Conservation (phyloP, 768 basidiomycete genomes). For the Vishniacozyma victoriae region DNA sequence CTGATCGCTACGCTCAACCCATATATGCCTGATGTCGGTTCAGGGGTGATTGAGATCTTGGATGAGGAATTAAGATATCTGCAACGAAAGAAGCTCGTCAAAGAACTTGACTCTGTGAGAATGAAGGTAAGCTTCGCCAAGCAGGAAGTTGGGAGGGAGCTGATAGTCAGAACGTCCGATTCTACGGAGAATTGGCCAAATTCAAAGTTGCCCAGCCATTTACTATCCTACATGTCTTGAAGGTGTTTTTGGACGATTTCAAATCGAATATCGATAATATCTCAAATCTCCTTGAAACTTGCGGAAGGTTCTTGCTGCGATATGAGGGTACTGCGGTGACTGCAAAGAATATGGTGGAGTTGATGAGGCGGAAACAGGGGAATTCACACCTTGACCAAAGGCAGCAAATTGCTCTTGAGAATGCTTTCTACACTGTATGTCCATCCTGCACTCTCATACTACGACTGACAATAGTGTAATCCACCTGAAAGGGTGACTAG, state of each 20-base stretch:
- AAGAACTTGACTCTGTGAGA: conserved; percentile 77
- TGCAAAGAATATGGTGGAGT: conserved; percentile 88
- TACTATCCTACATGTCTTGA: conserved; percentile 88
- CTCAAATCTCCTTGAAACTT: conserved; percentile 82
- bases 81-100: conserved; percentile 86
- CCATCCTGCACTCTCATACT: background rate
- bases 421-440: conserved; percentile 90
- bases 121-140: conserved; percentile 58
- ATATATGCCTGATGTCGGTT: conserved; percentile 91
- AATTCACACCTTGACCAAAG: conserved; percentile 89
- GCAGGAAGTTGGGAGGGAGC: background rate
- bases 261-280: conserved; percentile 88
- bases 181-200: conserved; percentile 88
- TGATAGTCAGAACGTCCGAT: conserved; percentile 69
- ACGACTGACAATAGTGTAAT: conserved; percentile 64
- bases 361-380: conserved; percentile 90
- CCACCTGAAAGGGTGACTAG: conserved; percentile 87
- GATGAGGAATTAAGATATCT: conserved; percentile 96
- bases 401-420: conserved; percentile 82
- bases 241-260: conserved; percentile 95
- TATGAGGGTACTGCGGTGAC: conserved; percentile 80
- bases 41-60: conserved; percentile 75
- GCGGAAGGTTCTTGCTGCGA: conserved; percentile 83
- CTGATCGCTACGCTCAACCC: conserved; percentile 78
- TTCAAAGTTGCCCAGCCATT: conserved; percentile 86